Percentiles rank a stretch among this genome's conserved stretches.
These are phyloP conservation scores for Microdochium nivale DNA, from an alignment of 2,329 filamentous ascomycete genomes.

Conservation along the genomic window DNA sequence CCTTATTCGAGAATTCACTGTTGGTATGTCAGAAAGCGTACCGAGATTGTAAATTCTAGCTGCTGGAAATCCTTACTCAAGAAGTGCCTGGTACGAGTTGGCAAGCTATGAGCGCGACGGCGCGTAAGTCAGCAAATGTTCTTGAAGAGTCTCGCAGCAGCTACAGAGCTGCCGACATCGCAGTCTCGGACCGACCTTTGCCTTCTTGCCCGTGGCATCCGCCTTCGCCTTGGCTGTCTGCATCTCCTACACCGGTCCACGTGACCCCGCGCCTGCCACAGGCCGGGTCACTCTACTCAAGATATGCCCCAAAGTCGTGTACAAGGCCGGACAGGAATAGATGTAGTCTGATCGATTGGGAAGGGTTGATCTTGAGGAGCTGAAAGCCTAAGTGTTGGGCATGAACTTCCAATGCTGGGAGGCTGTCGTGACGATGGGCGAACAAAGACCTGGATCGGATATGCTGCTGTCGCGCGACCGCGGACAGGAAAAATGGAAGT, in stretches of 20 bases:
- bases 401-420: too few relatives aligned
- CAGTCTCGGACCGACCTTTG: neutral
- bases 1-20: constrained; percentile 89
- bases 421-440: too few relatives aligned
- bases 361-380: neutral
- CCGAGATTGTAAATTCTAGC: constrained; percentile 1
- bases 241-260: neutral
- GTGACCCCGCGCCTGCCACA: neutral
- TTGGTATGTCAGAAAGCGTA: neutral
- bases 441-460: too few relatives aligned
- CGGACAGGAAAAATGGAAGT: too few relatives aligned
- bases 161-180: neutral
- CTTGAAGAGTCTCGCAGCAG: neutral
- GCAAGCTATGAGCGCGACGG: constrained; percentile 60
- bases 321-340: neutral
- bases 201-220: neutral
- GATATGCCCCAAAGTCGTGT: neutral
- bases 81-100: constrained; percentile 90
- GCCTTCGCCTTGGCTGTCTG: neutral
- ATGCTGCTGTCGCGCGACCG: too few relatives aligned
- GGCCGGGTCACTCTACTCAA: neutral
- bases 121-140: neutral
- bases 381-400: neutral
- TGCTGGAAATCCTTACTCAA: constrained; percentile 58
- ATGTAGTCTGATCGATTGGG: neutral